phyloP scores from a whole-genome alignment of 2,329 filamentous ascomycete genomes.

The Colletotrichum sp. region DNA sequence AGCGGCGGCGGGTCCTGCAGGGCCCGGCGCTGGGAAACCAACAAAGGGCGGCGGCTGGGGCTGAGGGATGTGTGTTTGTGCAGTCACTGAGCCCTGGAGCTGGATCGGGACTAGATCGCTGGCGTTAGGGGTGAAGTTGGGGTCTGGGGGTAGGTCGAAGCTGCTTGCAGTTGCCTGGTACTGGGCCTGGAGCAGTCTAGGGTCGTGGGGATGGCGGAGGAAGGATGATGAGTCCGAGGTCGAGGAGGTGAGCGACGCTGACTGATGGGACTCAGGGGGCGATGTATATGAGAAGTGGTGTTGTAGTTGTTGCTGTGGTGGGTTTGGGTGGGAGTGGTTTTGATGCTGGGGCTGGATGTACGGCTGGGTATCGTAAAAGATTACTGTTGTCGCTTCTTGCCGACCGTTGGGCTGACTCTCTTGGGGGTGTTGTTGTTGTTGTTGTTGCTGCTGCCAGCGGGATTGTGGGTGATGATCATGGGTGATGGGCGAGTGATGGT shows the following conservation, averaged over 20 bases:
- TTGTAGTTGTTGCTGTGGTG: not conserved
- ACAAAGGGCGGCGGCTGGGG: not conserved
- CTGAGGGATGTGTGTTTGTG: not conserved
- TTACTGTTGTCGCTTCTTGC: not conserved
- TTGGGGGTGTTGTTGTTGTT: not conserved
- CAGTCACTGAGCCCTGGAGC: not conserved
- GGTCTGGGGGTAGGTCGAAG: not conserved
- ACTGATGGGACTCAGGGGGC: not conserved
- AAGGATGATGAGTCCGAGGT: not conserved
- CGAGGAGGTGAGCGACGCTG: not conserved
- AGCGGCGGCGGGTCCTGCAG: not conserved
- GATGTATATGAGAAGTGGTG: not conserved
- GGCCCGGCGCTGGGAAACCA: not conserved
- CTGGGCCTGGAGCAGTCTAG: slow-evolving; percentile 18
- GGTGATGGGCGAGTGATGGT: not conserved
- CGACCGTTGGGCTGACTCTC: not conserved
- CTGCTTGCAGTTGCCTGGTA: not conserved
- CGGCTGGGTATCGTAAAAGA: not conserved
- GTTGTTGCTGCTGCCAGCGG: not conserved
- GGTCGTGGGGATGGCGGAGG: slow-evolving; percentile 21
- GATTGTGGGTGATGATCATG: not conserved
- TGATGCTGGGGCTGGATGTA: not conserved
- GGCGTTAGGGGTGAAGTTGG: not conserved
- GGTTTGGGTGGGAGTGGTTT: not conserved
- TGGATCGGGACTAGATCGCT: slow-evolving; percentile 12